Evolutionary conservation across 352 stramenopile species (phyloP).

Genomic region (Phytophthora crassamura): DNA sequence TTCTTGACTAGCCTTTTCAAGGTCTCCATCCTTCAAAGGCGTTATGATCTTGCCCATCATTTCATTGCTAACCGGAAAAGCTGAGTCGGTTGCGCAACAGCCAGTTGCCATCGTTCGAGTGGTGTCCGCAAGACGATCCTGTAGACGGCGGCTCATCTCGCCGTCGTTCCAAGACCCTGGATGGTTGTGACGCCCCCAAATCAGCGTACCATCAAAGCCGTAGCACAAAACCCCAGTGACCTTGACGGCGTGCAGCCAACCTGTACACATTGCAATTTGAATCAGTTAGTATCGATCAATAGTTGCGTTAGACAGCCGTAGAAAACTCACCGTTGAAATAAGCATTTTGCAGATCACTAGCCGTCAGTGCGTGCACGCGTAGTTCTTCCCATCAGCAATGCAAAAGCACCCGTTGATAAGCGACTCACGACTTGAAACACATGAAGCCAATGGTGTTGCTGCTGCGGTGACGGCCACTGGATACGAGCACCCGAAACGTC

Average conservation of each 20-base stretch:
- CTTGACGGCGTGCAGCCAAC: conserved; percentile 1
- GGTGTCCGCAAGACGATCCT: not conserved
- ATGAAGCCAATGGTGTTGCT: too few species aligned
- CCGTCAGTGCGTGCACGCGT: not conserved
- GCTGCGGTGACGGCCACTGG: too few species aligned
- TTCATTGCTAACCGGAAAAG: conserved; percentile 1
- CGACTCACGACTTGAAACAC: too few species aligned
- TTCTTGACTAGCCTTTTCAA: conserved; percentile 1
- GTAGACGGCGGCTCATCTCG: conserved; percentile 11
- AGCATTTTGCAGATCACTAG: conserved; percentile 4
- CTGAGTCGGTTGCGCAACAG: conserved; percentile 5
- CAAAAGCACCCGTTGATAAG: too few species aligned
- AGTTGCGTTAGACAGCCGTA: too few species aligned
- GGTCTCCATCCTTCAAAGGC: conserved; percentile 2
- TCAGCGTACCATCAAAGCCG: conserved; percentile 6
- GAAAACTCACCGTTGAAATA: conserved; percentile 5
- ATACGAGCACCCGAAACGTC: too few species aligned
- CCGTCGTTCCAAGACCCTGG: conserved; percentile 16
- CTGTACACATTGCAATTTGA: conserved; percentile 1
- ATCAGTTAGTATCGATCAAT: not conserved
- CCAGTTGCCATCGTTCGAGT: not conserved
- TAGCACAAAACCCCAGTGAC: conserved; percentile 3
- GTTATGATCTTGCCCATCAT: not conserved
- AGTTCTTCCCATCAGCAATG: conserved; percentile 15
- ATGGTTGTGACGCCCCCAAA: conserved; percentile 6